phyloP scores from a whole-genome alignment of 2,329 filamentous ascomycete genomes.

The Tolypocladium inflatum region DNA sequence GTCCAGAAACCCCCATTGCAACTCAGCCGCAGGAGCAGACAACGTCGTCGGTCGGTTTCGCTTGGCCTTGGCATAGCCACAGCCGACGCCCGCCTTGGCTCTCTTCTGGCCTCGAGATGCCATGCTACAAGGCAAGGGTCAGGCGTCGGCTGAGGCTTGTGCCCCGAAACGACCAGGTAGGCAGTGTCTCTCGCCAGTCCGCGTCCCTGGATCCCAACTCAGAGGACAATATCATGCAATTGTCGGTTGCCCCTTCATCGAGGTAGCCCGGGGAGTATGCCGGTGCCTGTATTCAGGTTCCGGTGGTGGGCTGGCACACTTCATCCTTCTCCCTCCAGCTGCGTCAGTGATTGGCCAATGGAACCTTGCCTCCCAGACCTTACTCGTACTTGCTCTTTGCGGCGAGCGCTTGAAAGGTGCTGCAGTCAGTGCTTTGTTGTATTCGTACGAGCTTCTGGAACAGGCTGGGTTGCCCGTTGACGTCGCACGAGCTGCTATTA shows the following conservation, averaged over 20 bases:
- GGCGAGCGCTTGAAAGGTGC: not conserved
- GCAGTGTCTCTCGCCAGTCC: not conserved
- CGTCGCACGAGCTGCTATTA: not conserved
- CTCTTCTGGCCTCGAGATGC: not conserved
- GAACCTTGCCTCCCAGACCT: not conserved
- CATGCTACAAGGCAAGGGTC: not conserved
- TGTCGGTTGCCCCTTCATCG: not conserved
- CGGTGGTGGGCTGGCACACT: not conserved
- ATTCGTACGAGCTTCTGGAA: not conserved
- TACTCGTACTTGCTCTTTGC: not conserved
- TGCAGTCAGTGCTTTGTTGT: not conserved
- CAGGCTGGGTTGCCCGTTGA: not conserved
- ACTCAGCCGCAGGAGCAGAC: not conserved
- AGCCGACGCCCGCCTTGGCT: not conserved
- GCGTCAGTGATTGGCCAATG: not conserved
- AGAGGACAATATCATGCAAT: not conserved
- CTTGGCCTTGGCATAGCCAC: not conserved
- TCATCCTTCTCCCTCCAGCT: not conserved
- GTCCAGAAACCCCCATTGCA: not conserved
- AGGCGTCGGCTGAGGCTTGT: not conserved
- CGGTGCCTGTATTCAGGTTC: not conserved
- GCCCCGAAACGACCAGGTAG: too few species aligned
- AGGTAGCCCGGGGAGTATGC: not conserved
- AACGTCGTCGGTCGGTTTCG: not conserved
- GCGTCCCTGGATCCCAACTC: not conserved